phyloP scores from a whole-genome alignment of 257 asterid species.

The Salvia hispanica region DNA sequence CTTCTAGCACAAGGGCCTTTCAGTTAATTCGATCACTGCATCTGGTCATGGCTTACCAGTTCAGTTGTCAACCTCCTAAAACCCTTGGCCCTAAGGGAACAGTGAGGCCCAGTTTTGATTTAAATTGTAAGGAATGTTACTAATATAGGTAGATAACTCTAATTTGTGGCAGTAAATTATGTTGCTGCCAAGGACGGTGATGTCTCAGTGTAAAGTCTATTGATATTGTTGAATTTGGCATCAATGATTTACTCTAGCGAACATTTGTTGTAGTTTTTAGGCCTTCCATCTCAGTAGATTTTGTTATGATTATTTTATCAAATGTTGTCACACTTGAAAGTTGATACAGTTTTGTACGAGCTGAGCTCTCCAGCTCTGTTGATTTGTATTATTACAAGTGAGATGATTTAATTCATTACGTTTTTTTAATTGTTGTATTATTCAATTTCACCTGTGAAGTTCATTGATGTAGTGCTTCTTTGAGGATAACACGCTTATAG shows the following conservation, averaged over 20 bases:
- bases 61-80: constrained; percentile 12
- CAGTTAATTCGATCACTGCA: constrained; percentile 30
- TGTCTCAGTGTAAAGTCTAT: constrained; percentile 53
- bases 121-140: constrained; percentile 27
- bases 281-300: constrained; percentile 18
- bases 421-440: background rate
- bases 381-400: background rate
- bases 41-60: background rate
- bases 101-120: constrained; percentile 43
- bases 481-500: no score
- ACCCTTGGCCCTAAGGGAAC: constrained; percentile 9
- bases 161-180: constrained; percentile 37
- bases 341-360: constrained; percentile 24
- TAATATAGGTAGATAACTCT: constrained; percentile 36
- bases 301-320: constrained; percentile 5
- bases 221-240: constrained; percentile 30
- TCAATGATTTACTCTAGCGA: constrained; percentile 33
- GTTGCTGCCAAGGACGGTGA: constrained; percentile 40
- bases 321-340: background rate
- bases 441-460: background rate
- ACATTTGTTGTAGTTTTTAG: constrained; percentile 23
- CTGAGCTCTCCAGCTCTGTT: background rate
- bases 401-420: background rate
- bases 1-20: constrained; percentile 61
- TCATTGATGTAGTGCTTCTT: no score